Evolutionary conservation across 208 protist species (phyloP), one percentile per base, ranked within the genome.

Genomic region (Zelonia costaricensis): DNA sequence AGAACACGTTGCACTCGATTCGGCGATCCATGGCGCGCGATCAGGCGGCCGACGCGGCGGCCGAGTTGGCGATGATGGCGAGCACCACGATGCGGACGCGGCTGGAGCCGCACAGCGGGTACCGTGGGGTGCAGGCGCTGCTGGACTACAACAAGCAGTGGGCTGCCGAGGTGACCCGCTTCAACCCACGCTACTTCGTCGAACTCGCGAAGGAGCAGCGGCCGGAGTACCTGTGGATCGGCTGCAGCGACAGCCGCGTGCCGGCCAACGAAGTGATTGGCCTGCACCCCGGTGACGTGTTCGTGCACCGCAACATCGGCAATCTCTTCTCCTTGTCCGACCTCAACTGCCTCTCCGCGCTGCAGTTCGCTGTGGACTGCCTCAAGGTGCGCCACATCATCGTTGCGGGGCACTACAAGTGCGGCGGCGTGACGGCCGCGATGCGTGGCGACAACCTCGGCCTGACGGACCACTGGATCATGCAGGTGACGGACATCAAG

Each of bases 301-400:
- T 98, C 77, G 93, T 98, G 27, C 93, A 98, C 65, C 81, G 96
- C 31, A 98, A 98, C 75, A 91, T 98, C 31, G 96, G 90, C 20
- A 98, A 98, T 60, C 85, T 98, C 18, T 82, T 96, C 15, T 82
- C 70, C 55, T 86, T 93, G 65, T 89, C 82, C 18, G 94, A 98
- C 62, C 60, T 97, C 9, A 98, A 98, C 80, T 74, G 69, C n/a
- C 80, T 97, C 7, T 84, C 93, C 1, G 94, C 95, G 15, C 52
- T 98, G 27, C 89, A 98, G 69, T 98, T 92, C 69, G 93, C 95
- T 0, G 89, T 98, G 10, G 91, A 97, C 27, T 86, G 95, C 36
- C 77, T 98, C 13, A 83, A 96, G 54, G 92, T 97, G 27, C 76
- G 95, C 52, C 93, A 98, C 52, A 88, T 98, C n/a, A 97, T 98